Evolutionary conservation across 2,329 filamentous ascomycete species (phyloP), one percentile per base, ranked within the genome.

Genomic region (Fusarium floridanum): DNA sequence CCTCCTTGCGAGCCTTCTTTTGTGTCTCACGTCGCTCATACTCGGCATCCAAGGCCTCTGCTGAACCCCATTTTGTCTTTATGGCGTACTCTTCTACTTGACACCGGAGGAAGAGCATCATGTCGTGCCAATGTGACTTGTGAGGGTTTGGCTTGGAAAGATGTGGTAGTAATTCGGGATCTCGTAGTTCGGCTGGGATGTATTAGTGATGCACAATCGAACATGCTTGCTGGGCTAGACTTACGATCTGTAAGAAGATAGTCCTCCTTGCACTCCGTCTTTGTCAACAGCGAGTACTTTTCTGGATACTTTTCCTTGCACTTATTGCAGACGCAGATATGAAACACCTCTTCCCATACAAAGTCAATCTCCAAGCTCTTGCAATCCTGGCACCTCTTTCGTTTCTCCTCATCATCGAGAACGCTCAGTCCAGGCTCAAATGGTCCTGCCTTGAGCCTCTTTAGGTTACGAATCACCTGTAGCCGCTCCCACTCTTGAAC

Each of bases 81-180:
- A 98, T 92, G 0, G 96, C 97, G 80, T 98, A 98, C 66, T 95
- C 95, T 81, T 99, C 97, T 3, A 99, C 94, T 81, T 99, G 97
- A 70, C 91, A 97, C 1, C 97, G 93, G 24, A 99, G 87, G 81
- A 97, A 99, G 3, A 99, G 89, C 92, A 98, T 98, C 97, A 99
- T 99, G 86, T 97, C 95, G 82, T 98, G 95, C 94, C 95, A 99
- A 68, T 95, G 95, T 0, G 93, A 91, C 82, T 98, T 98, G 84
- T 98, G 97, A 1, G 97, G 97, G 78, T 99, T 99, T 1, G 97
- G 96, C 37, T 92, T 92, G 64, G 94, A 93, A 10, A 99, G 88
- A 81, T 97, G 95, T 0, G 96, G 96, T 0, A 99, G 87, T 2
- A 99, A 86, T 17, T 95, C 93, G 67, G 91, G 89, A 79, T 99